Base-by-base conservation (phyloP, 192 early-diverging fungal genomes). In the Coemansia sp. region DNA sequence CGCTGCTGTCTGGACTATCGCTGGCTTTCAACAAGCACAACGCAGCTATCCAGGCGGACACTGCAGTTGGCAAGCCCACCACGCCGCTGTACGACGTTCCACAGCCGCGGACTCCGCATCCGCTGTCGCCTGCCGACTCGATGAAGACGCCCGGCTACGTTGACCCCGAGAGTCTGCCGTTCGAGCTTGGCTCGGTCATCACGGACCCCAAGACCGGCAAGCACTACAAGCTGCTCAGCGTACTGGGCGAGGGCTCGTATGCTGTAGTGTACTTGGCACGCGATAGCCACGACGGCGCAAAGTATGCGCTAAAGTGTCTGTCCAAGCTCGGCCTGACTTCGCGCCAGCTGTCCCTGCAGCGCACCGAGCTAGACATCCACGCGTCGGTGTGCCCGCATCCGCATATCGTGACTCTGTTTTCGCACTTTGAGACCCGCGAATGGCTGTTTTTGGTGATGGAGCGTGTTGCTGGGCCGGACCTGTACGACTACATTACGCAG, bases 161-260 rank as follows among this genome's bases (percentile, higher is more conserved):
- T 40, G 72, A 71, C 41, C 69, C 70, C 40, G 74, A 71, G 7
- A 66, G 64, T 44, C 60, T 78, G 32, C 80, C 80, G n/a, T 81
- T 77, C 45, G 58, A 60, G 43, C 66, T 81, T 39, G 75, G 75
- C n/a, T 61, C 66, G 16, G 60, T 45, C 44, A 64, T 81, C 50
- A 59, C 65, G 18, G 80, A 81, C 58, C 51, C 48, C 38, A 66
- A 54, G 9, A 66, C 69, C 1, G 69, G 67, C 56, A 61, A 56
- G 43, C 58, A 69, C 50, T 81, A 78, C 61, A 45, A 46, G 51
- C 67, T 81, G 40, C 62, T 74, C 37, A 64, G 69, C 52, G 69
- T 87, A 34, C 72, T 92, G 15, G 90, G 90, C 41, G 68, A 81
- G 40, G 90, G 90, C 36, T 86, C 87, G 11, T 90, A 90, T 49